Evolutionary conservation across 305 asterid species (phyloP), one percentile per base, ranked within the genome.

Genomic region (Withania somnifera): DNA sequence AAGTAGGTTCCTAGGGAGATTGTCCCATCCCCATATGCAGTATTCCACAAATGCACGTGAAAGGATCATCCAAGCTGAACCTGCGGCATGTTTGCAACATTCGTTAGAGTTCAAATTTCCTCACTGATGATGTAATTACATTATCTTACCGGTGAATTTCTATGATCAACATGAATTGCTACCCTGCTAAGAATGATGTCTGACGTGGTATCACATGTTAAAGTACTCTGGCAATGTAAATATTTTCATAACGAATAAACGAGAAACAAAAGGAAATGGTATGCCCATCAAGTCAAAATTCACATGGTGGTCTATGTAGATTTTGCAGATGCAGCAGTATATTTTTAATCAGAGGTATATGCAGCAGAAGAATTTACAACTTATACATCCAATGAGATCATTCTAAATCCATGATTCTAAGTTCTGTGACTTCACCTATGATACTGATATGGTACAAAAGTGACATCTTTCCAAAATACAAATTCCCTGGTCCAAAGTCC

Each of bases 1-100:
- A 20, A 85, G 83, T 32, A 85, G 82, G 20, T 84, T 82, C 61
- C 87, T 78, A 1, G 87, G 87, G 45, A 82, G 85, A 68, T 85
- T 85, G 15, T 85, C 87, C 87, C 87, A 85, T 26, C 87, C 87
- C 87, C 85, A 78, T 13, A 85, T 79, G 81, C 80, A 82, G 76
- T 82, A 85, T 51, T 85, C 87, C 51, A 85, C 83, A 26, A 85
- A 85, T 22, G 83, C 76, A 13, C 73, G 87, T 1, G 87, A 85
- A 26, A 82, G 87, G 40, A 85, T 36, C 87, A 82, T 85, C 87
- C 87, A 85, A 20, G 87, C 87, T 47, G 87, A 82, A 50, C 87
- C 87, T 85, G 45, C 26, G n/a, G 24, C 26, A 84, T 30, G 22
- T 51, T n/a, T 22, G 24, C 40, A 56, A 15, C 22, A 57, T 13